A percentile compares a stretch with the other conserved stretches of the same genome.
Conservation (phyloP, 139 green algal species). For the Haematococcus sp. region DNA sequence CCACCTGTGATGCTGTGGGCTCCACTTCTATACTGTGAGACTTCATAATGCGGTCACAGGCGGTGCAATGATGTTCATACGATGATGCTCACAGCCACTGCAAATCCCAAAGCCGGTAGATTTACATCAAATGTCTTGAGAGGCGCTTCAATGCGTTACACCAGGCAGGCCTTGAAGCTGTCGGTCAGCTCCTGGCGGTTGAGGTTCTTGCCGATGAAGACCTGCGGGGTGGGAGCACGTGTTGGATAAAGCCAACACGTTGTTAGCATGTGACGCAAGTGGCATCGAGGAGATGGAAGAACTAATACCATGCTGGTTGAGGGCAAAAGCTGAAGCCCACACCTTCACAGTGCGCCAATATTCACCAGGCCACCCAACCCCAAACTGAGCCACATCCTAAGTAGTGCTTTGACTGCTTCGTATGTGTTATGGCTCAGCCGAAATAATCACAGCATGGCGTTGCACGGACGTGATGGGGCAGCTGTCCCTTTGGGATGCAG, state of each 20-base stretch:
- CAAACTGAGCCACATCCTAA: too few species aligned
- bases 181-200: constrained; percentile 74
- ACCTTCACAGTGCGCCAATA: too few species aligned
- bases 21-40: too few species aligned
- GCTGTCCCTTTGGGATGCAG: background rate
- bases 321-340: background rate
- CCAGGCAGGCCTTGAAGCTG: constrained; percentile 80
- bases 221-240: constrained; percentile 39
- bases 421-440: too few species aligned
- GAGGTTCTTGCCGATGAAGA: constrained; percentile 96
- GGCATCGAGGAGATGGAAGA: background rate
- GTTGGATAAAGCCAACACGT: background rate
- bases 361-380: background rate
- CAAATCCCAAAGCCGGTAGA: too few species aligned
- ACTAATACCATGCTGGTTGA: background rate
- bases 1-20: too few species aligned
- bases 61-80: too few species aligned
- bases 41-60: too few species aligned
- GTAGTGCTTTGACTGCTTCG: too few species aligned
- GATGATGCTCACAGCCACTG: too few species aligned
- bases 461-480: background rate
- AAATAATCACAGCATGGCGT: too few species aligned
- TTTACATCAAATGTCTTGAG: too few species aligned
- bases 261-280: background rate
- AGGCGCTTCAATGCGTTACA: constrained; percentile 1